phyloP scores from a whole-genome alignment of 108 stramenopile species.

The Stephanodiscus triporus region DNA sequence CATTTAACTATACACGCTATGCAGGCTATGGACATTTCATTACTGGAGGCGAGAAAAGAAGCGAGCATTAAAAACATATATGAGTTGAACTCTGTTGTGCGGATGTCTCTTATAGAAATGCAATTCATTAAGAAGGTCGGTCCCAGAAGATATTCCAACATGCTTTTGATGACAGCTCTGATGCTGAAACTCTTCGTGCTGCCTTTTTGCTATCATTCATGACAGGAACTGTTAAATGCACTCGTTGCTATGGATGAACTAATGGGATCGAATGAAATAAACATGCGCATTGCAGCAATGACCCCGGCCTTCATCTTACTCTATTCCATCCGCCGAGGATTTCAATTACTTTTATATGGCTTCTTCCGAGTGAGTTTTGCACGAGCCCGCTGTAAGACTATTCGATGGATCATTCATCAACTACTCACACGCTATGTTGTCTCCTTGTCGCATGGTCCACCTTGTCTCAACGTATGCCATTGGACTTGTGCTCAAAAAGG shows the following conservation, averaged over 20 bases:
- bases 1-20: neutral
- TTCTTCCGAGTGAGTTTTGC: slow-evolving; percentile 46
- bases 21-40: slow-evolving; percentile 76
- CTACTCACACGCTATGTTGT: neutral
- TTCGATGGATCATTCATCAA: neutral
- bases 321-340: slow-evolving; percentile 48
- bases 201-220: neutral
- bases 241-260: slow-evolving; percentile 89
- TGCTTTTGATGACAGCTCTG: neutral
- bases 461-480: neutral
- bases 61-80: slow-evolving; percentile 81
- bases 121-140: slow-evolving; percentile 91
- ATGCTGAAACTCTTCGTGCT: slow-evolving; percentile 5
- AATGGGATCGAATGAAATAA: slow-evolving; percentile 86
- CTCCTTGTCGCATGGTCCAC: neutral
- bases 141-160: neutral
- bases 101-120: slow-evolving; percentile 90
- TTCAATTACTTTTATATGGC: slow-evolving; percentile 70
- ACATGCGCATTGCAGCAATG: slow-evolving; percentile 86
- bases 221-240: slow-evolving; percentile 85
- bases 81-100: slow-evolving; percentile 77
- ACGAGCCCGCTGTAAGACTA: too few relatives aligned
- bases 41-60: slow-evolving; percentile 82
- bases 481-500: slow-evolving; percentile 24
- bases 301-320: slow-evolving; percentile 81